phyloP scores from a whole-genome alignment of 495 filamentous ascomycete genomes.

The Trichoderma asperelloides region DNA sequence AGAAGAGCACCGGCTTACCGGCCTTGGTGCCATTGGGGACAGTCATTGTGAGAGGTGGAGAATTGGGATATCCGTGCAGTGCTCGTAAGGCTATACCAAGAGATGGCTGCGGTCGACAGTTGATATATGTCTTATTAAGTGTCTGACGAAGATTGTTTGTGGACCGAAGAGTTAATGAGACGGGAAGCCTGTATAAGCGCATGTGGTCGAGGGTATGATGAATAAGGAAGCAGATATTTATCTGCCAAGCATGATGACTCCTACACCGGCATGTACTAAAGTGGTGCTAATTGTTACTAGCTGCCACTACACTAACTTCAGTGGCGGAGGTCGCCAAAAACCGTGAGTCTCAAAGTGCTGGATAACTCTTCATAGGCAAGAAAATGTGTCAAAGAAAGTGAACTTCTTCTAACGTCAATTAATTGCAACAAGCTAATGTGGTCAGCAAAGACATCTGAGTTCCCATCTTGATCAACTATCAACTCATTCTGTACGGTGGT shows the following conservation, averaged over 20 bases:
- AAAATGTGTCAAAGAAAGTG: no score
- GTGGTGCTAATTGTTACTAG: no score
- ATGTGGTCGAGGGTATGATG: background rate
- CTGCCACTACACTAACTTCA: no score
- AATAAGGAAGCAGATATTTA: background rate
- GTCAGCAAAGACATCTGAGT: no score
- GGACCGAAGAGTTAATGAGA: background rate
- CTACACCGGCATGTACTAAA: no score
- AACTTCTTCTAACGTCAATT: no score
- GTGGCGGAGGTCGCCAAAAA: no score
- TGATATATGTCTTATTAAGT: background rate
- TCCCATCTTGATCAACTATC: no score
- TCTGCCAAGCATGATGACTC: background rate
- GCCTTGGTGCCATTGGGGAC: background rate
- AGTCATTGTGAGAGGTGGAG: background rate
- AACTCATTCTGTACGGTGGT: no score
- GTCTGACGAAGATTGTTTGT: background rate
- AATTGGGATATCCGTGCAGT: background rate
- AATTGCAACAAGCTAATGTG: no score
- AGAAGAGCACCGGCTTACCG: conserved; percentile 34
- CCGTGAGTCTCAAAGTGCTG: no score
- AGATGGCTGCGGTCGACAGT: background rate
- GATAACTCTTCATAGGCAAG: no score
- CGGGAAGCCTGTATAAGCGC: background rate
- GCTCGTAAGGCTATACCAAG: background rate